Evolutionary conservation across 305 asterid species (phyloP), one percentile per base, ranked within the genome.

Genomic region (Plantago rigida): DNA sequence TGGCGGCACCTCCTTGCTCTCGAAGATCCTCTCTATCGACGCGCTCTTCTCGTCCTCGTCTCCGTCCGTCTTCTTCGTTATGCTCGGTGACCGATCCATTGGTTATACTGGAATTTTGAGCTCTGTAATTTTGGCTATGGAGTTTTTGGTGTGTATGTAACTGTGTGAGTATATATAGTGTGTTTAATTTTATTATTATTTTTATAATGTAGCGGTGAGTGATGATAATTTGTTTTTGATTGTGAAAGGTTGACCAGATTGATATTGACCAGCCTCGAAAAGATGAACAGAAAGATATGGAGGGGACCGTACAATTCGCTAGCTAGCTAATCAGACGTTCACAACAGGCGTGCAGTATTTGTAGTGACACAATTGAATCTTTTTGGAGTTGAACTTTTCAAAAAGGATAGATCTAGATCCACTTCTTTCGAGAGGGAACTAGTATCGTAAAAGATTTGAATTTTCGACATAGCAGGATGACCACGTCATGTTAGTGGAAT

Each of bases 1-100:
- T 67, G 97, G 14, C 4, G 95, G 97, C 28, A 91, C 94, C 70
- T 81, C 94, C 56, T 70, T 69, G 34, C 85, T 75, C 78, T 82
- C 98, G 59, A 91, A 91, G 8, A 79, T 73, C 75, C 50, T 76
- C 83, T 91, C 98, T 2, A 86, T 54, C 0, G 95, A 81, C 1
- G 63, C 71, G 5, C 13, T 11, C 1, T 24, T 41, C 13, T 50
- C 81, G 6, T 60, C 80, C 68, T 71, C 79, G 68, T 69, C 73
- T 0, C 69, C 74, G 57, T 67, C 72, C 14, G 71, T 68, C 52
- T 71, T 72, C 51, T 78, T 78, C 51, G 31, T 51, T 44, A 49
- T 45, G 71, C 89, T 80, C 19, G 49, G 36, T 0, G 89, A 80
- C 2, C 82, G 77, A 52, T 82, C 89, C 89, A 80, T 80, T 10